phyloP scores from a whole-genome alignment of 352 stramenopile species.

The Phytophthora citricola region DNA sequence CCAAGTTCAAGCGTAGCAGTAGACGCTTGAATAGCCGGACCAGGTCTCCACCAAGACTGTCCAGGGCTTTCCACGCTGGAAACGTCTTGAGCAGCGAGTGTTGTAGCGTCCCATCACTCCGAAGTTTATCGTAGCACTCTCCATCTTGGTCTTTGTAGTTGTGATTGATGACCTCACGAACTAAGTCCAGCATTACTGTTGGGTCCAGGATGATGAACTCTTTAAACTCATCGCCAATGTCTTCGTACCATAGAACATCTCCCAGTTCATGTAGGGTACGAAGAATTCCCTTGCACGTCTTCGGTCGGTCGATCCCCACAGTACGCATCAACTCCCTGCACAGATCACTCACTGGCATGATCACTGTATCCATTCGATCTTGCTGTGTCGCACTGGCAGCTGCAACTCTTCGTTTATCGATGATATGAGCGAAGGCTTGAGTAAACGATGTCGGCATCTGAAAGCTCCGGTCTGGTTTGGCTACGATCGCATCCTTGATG shows the following conservation, averaged over 20 bases:
- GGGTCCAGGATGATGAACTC: slow-evolving; percentile 13
- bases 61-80: no score
- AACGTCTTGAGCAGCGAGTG: no score
- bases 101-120: no score
- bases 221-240: not conserved
- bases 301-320: not conserved
- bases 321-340: not conserved
- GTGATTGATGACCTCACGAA: slow-evolving; percentile 29
- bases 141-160: not conserved
- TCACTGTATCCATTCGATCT: slow-evolving; percentile 6
- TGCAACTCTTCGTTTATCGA: not conserved
- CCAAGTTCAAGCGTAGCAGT: no score
- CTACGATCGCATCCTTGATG: no score
- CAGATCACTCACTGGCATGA: not conserved
- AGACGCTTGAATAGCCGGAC: no score
- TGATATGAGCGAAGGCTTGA: slow-evolving; percentile 12
- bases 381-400: not conserved
- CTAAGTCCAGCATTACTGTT: slow-evolving; percentile 21
- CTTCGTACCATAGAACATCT: not conserved
- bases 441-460: slow-evolving; percentile 4
- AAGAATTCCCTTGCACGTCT: slow-evolving; percentile 15
- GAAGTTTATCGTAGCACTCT: no score
- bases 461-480: slow-evolving; percentile 3
- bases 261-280: slow-evolving; percentile 14
- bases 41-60: no score